Evolutionary conservation across 2,329 filamentous ascomycete genomes (phyloP).

Genomic region (Epichloe sibirici): DNA sequence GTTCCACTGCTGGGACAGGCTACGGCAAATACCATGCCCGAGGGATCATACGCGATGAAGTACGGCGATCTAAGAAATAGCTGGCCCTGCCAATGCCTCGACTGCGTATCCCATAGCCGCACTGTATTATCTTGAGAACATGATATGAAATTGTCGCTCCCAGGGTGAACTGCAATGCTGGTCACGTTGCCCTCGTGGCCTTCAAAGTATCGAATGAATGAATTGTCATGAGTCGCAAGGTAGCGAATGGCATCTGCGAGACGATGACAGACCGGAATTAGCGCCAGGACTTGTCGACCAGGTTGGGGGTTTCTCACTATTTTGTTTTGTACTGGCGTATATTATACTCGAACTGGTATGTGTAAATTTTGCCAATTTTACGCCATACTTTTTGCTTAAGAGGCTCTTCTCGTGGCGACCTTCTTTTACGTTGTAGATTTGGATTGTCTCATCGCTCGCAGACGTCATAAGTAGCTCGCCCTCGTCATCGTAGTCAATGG

Average conservation of each 20-base stretch:
- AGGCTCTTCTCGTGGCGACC: slow-evolving; percentile 81
- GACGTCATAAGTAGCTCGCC: slow-evolving; percentile 87
- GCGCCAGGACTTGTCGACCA: background rate
- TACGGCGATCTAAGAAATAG: slow-evolving; percentile 71
- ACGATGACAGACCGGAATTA: slow-evolving; percentile 1
- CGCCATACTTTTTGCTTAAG: slow-evolving; percentile 93
- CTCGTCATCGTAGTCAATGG: slow-evolving; percentile 91
- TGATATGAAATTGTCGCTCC: slow-evolving; percentile 82
- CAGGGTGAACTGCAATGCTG: slow-evolving; percentile 69
- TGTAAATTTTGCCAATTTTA: slow-evolving; percentile 86
- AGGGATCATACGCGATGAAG: slow-evolving; percentile 83
- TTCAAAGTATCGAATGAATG: slow-evolving; percentile 90
- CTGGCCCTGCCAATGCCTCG: slow-evolving; percentile 66
- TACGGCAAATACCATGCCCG: slow-evolving; percentile 81
- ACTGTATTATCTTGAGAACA: slow-evolving; percentile 86
- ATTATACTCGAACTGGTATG: slow-evolving; percentile 85
- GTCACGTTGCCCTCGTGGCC: slow-evolving; percentile 82
- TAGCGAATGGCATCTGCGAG: slow-evolving; percentile 64
- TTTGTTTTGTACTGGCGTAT: slow-evolving; percentile 91
- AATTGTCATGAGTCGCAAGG: slow-evolving; percentile 88
- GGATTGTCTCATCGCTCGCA: slow-evolving; percentile 87
- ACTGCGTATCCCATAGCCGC: slow-evolving; percentile 77
- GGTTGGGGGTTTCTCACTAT: slow-evolving; percentile 41
- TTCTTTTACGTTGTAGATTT: slow-evolving; percentile 88
- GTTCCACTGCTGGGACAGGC: slow-evolving; percentile 69